Percentiles rank a stretch among this genome's conserved stretches.
Conservation (phyloP, 2,329 filamentous ascomycete species). For the Xylaria sp. region DNA sequence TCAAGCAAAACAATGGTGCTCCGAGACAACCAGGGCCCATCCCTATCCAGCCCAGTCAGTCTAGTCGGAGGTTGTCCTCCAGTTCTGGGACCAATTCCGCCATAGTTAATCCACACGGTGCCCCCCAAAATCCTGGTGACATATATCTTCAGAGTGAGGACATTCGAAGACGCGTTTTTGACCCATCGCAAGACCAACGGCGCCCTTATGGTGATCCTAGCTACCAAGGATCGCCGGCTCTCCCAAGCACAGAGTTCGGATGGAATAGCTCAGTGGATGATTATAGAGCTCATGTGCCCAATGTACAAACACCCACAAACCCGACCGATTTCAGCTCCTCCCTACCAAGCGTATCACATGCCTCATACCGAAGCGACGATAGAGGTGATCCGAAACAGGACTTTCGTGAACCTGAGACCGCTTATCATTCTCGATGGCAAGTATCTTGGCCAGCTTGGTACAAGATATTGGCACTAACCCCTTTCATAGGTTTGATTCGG, state of each 20-base stretch:
- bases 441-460: slow-evolving; percentile 13
- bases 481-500: slow-evolving; percentile 47
- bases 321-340: slow-evolving; percentile 34
- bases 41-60: slow-evolving; percentile 32
- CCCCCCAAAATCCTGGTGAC: slow-evolving; percentile 50
- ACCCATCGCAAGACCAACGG: slow-evolving; percentile 38
- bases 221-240: slow-evolving; percentile 35
- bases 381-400: slow-evolving; percentile 24
- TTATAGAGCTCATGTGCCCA: slow-evolving; percentile 31
- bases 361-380: slow-evolving; percentile 34
- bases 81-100: slow-evolving; percentile 39
- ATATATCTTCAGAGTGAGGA: slow-evolving; percentile 51
- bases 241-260: slow-evolving; percentile 38
- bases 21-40: slow-evolving; percentile 35
- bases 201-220: slow-evolving; percentile 35
- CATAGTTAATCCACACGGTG: slow-evolving; percentile 48
- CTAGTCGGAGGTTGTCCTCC: slow-evolving; percentile 40
- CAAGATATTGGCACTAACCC: slow-evolving; percentile 27
- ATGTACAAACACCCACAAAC: slow-evolving; percentile 36
- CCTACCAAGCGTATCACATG: slow-evolving; percentile 30
- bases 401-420: slow-evolving; percentile 36
- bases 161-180: slow-evolving; percentile 45
- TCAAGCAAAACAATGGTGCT: slow-evolving; percentile 35
- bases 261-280: slow-evolving; percentile 42
- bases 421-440: slow-evolving; percentile 49